Percentiles rank a stretch among this genome's conserved stretches.
phyloP scores from a whole-genome alignment of 345 rosid genomes.

The Eucalyptus fibrosa region DNA sequence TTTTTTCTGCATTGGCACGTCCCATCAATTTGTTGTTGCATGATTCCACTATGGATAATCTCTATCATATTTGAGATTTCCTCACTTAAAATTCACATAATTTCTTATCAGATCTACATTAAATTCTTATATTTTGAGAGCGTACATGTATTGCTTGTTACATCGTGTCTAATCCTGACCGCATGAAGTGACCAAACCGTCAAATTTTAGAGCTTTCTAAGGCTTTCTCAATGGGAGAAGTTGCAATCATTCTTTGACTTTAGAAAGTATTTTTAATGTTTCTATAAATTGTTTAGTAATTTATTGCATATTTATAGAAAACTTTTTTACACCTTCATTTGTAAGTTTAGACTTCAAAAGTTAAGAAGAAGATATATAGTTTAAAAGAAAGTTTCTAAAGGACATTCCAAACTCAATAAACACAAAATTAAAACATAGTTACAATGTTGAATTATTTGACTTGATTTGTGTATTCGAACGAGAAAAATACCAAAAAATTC shows the following conservation, averaged over 20 bases:
- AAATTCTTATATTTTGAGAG: not conserved
- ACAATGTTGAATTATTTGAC: not conserved
- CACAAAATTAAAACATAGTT: not conserved
- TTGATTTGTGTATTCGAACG: not conserved
- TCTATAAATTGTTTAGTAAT: not conserved
- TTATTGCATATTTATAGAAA: not conserved
- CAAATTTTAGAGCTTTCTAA: not conserved
- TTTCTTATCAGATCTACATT: not conserved
- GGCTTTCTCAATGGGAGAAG: not conserved
- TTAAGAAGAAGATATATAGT: not conserved
- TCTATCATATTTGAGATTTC: not conserved
- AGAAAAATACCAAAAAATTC: no score
- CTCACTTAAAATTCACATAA: not conserved
- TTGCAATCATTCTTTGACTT: not conserved
- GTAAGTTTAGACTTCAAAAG: not conserved
- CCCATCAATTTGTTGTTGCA: not conserved
- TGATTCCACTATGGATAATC: not conserved
- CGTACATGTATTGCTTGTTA: not conserved
- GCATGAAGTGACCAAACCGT: not conserved
- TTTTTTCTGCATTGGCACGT: not conserved
- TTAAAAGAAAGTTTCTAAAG: not conserved
- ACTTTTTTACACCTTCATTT: fast-evolving
- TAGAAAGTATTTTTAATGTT: not conserved
- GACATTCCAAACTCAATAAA: not conserved
- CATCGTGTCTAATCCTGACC: not conserved